Percentiles rank a stretch among this genome's conserved stretches.
Evolutionary conservation across 2,329 filamentous ascomycete genomes (phyloP).

Genomic region (Neonectria magnoliae): DNA sequence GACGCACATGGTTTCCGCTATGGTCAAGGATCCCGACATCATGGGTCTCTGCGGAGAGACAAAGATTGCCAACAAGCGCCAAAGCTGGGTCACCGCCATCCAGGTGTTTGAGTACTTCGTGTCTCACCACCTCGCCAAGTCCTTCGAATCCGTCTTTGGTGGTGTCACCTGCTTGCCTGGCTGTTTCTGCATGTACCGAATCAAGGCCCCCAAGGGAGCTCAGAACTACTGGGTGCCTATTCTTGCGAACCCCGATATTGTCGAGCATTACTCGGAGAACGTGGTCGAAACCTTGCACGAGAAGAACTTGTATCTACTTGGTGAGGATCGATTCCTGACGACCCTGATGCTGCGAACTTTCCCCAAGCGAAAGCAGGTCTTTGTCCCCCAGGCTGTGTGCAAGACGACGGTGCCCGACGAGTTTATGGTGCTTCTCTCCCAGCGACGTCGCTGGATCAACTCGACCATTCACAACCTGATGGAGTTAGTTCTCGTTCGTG

Average conservation of each 20-base stretch:
- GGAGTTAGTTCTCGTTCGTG: conserved; percentile 93
- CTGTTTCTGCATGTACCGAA: conserved; percentile 99
- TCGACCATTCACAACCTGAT: conserved; percentile 98
- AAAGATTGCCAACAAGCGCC: conserved; percentile 98
- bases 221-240: conserved; percentile 99
- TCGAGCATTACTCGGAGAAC: conserved; percentile 99
- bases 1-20: conserved; percentile 98
- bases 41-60: conserved; percentile 99
- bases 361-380: conserved; percentile 98
- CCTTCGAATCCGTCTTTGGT: conserved; percentile 98
- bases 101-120: conserved; percentile 99
- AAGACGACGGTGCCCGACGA: conserved; percentile 96
- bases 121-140: conserved; percentile 95
- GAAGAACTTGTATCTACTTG: conserved; percentile 91
- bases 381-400: conserved; percentile 97
- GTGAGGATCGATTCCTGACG: conserved; percentile 94
- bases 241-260: conserved; percentile 96
- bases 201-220: conserved; percentile 97
- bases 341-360: conserved; percentile 99
- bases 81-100: conserved; percentile 95
- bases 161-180: conserved; percentile 98
- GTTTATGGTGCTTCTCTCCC: conserved; percentile 92
- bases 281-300: conserved; percentile 98
- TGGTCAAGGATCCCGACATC: conserved; percentile 99
- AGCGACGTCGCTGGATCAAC: conserved; percentile 98